Conservation (phyloP, 345 rosid species). For the Eucalyptus leucophloia region DNA sequence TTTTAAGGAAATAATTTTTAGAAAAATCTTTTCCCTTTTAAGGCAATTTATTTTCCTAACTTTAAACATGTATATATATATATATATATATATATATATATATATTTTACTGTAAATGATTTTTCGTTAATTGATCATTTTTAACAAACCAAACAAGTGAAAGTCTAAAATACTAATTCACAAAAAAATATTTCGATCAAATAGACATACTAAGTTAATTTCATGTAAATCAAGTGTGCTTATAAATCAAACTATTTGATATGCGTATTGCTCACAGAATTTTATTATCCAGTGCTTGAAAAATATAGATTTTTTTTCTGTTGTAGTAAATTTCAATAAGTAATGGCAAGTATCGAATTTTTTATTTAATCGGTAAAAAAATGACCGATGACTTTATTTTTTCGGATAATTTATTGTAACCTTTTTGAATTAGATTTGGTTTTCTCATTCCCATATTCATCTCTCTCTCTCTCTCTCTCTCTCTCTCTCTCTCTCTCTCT, state of each 20-base stretch:
- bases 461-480: neutral
- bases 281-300: neutral
- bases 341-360: neutral
- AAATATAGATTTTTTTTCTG: no score
- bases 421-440: neutral
- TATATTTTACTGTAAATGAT: neutral
- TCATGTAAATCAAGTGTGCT: neutral
- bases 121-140: neutral
- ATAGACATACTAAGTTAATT: neutral
- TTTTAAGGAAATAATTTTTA: neutral
- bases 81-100: neutral
- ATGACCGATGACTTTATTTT: neutral
- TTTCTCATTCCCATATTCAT: neutral
- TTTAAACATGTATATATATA: neutral
- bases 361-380: no score
- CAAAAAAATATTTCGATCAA: no score
- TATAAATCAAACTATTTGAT: neutral
- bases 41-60: neutral
- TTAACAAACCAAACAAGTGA: neutral
- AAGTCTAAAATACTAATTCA: neutral
- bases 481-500: no score
- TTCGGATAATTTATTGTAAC: neutral
- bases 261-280: neutral
- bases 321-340: neutral
- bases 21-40: neutral